Base-by-base conservation (phyloP, 371 early-diverging fungal species). In the Amoeboaphelidium occidentale region DNA sequence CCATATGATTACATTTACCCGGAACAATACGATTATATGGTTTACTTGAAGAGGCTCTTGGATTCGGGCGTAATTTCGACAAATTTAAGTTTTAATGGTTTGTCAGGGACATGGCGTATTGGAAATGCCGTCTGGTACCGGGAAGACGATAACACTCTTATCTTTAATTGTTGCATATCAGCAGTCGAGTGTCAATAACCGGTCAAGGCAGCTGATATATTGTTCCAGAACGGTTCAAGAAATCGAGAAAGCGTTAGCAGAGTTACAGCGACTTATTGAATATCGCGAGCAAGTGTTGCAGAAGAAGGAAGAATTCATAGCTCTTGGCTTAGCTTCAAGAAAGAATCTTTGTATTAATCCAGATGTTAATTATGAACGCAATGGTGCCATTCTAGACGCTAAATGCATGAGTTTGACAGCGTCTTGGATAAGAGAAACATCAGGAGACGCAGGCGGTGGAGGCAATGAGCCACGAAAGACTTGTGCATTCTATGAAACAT, bases 101-200 rank as follows among this genome's bases (percentile, higher is more conserved):
- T 17, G 4, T 4, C 43, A 84, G 80, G 94, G 97, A 27, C 90
- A 92, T 57, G 81, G 84, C 55, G 72, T 98, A 46, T 72, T 99
- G 17, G 99, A 99, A 70, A 98, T 98, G 97, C 98, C 99, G 47
- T 97, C 97, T 17, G 99, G 99, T 42, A 97, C 99, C 0, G 99
- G 99, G 14, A 99, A 99, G 65, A 99, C 99, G 0, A 75, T 98
- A 10, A 81, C 96, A 14, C 69, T 99, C 14, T 66, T 99, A 2
- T 91, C 97, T 23, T 68, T 97, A 2, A 91, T 93, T 59, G 76
- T 99, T n/a, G 78, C 97, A 22, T 98, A 97, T 67, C 89, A 89
- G 65, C 73, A 76, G 73, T 82, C 79, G 59, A 27, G 23, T 24
- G 25, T 44, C 24, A 24, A 25, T 27, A 43, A 45, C 43, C 3